Base-by-base conservation (phyloP, 768 basidiomycete species). In the Imleria badia region DNA sequence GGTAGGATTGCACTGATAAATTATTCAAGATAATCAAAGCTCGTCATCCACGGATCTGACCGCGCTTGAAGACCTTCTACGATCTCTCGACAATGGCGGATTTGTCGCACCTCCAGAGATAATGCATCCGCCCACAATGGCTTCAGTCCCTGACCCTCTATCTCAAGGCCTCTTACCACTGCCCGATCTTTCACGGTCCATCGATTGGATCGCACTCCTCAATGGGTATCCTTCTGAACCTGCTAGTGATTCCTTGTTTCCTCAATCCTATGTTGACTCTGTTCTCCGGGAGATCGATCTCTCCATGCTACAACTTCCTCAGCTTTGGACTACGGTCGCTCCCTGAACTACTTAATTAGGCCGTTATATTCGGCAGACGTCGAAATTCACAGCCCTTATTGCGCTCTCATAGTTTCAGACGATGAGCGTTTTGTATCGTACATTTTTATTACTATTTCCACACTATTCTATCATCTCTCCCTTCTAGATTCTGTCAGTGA, bases 151-250 rank as follows among this genome's bases (percentile, higher is more conserved):
- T 14, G 30, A 29, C 13, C 2, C 23, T 22, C 20, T 26, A 20
- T 9, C 36, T 2, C 22, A 46, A 26, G 40, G 5, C 14, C 17
- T 48, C 14, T 35, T 31, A 11, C 6, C 15, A 38, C 31, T 45
- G 5, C 14, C 34, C 1, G 26, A 44, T 22, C 3, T 34, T 15
- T 59, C 56, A 17, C 35, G 47, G 43, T 1, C 47, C 41, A 51
- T 63, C 15, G 55, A 60, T 22, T 64, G 55, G 62, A 57, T 48
- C 3, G 15, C 23, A 31, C 54, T 62, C 4, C 35, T 63, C 36
- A 38, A 48, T 5, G 35, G 26, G 30, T 26, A 42, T 15, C 26
- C 33, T 4, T 46, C 4, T 11, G 34, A 29, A 23, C 11, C 48
- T 8, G 20, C n/a, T 3, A 30, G 17, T 11, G 7, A 51, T 20